Percentiles rank a stretch among this genome's conserved stretches.
Conservation (phyloP, 768 basidiomycete genomes). For the Lepiota venenata region DNA sequence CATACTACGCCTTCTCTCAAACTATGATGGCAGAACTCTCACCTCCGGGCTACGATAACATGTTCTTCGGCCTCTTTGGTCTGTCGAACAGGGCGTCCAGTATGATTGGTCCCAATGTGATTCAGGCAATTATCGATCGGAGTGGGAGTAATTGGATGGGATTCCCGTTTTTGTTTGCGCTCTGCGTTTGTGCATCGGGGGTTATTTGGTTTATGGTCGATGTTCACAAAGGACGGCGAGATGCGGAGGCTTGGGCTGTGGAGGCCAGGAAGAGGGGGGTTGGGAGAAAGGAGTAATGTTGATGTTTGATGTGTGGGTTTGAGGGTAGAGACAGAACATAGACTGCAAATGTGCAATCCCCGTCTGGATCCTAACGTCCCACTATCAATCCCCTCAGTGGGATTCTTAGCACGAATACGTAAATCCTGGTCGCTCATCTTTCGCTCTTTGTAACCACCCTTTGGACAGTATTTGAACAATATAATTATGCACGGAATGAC, state of each 20-base stretch:
- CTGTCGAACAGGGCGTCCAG: slow-evolving; percentile 84
- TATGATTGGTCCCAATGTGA: slow-evolving; percentile 84
- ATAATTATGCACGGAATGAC: too few species aligned
- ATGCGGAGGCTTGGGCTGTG: slow-evolving; percentile 59
- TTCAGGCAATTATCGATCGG: slow-evolving; percentile 76
- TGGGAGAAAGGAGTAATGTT: too few species aligned
- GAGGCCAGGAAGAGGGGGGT: slow-evolving; percentile 17
- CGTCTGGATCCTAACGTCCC: too few species aligned
- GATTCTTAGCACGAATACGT: too few species aligned
- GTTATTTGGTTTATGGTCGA: slow-evolving; percentile 79
- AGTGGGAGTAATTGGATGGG: slow-evolving; percentile 78
- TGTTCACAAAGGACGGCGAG: slow-evolving; percentile 55
- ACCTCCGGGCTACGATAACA: slow-evolving; percentile 86
- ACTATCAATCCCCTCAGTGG: too few species aligned
- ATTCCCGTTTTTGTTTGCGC: slow-evolving; percentile 79
- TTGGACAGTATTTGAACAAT: too few species aligned
- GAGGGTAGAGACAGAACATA: too few species aligned
- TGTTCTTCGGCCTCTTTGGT: slow-evolving; percentile 86
- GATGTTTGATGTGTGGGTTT: too few species aligned
- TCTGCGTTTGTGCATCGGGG: slow-evolving; percentile 62
- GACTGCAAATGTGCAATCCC: too few species aligned
- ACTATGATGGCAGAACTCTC: slow-evolving; percentile 90
- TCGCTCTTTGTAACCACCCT: too few species aligned
- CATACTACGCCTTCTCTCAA: slow-evolving; percentile 84
- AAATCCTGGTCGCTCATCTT: too few species aligned